A percentile compares a stretch with the other conserved stretches of the same genome.
Conservation (phyloP, 2,329 filamentous ascomycete species). For the Lecanicillium sp. region DNA sequence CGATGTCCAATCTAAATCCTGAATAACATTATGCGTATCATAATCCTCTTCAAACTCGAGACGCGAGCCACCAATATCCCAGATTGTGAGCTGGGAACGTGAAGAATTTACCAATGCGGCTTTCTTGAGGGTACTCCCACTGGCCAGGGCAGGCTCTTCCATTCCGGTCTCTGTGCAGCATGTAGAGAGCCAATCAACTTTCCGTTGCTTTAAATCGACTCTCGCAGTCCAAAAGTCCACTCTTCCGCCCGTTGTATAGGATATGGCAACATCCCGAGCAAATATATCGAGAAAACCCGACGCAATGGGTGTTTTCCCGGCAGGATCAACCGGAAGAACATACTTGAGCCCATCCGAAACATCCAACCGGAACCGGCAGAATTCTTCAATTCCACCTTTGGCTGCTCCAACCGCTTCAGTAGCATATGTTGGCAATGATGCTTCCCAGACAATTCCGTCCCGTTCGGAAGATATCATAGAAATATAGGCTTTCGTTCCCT, state of each 20-base stretch:
- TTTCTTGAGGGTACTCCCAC: slow-evolving; percentile 81
- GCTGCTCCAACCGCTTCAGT: slow-evolving; percentile 21
- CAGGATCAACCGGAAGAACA: slow-evolving; percentile 79
- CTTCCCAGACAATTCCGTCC: slow-evolving; percentile 75
- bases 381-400: slow-evolving; percentile 48
- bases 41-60: slow-evolving; percentile 77
- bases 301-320: slow-evolving; percentile 63
- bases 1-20: slow-evolving; percentile 89
- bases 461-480: slow-evolving; percentile 78
- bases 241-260: slow-evolving; percentile 68
- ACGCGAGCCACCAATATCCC: slow-evolving; percentile 77
- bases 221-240: slow-evolving; percentile 83
- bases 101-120: slow-evolving; percentile 72
- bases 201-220: slow-evolving; percentile 52
- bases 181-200: slow-evolving; percentile 76
- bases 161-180: slow-evolving; percentile 77
- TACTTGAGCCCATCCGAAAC: slow-evolving; percentile 54
- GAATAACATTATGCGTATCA: slow-evolving; percentile 65
- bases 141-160: slow-evolving; percentile 66
- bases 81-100: slow-evolving; percentile 75
- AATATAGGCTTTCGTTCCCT: slow-evolving; percentile 59
- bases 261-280: slow-evolving; percentile 77
- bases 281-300: slow-evolving; percentile 83
- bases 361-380: slow-evolving; percentile 65
- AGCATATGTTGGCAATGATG: slow-evolving; percentile 51